Conservation (phyloP, 106 monocot species). For the Agapanthus africanus region DNA sequence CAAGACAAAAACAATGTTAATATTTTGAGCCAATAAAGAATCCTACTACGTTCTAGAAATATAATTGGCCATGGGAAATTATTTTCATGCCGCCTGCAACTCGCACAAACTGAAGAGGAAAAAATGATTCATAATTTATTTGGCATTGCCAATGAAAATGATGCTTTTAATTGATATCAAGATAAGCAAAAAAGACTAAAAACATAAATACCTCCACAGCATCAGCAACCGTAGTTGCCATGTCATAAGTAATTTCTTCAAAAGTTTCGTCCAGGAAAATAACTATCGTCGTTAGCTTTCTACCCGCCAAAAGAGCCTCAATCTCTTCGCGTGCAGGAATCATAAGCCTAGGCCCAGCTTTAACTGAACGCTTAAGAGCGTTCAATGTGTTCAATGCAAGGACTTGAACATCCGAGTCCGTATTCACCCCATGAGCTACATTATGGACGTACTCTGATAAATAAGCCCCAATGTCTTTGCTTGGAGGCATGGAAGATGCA, state of each 20-base stretch:
- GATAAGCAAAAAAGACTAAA: constrained; percentile 4
- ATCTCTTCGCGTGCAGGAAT: constrained; percentile 91
- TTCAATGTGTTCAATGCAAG: constrained; percentile 79
- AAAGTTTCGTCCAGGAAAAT: constrained; percentile 99
- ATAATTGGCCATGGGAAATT: not conserved
- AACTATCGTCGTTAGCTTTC: constrained; percentile 93
- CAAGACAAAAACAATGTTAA: not conserved
- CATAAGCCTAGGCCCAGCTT: constrained; percentile 73
- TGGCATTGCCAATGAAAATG: not conserved
- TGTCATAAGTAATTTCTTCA: constrained; percentile 99
- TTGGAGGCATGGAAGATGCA: constrained; percentile 94
- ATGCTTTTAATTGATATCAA: not conserved
- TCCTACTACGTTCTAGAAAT: not conserved
- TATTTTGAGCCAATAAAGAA: not conserved
- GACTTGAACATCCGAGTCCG: constrained; percentile 60
- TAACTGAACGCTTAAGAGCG: constrained; percentile 77
- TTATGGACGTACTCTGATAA: constrained; percentile 91
- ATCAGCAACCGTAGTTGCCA: constrained; percentile 95
- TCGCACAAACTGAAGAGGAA: not conserved
- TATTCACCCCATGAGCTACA: constrained; percentile 60
- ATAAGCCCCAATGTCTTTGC: constrained; percentile 84
- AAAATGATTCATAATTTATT: not conserved
- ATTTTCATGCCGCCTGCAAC: not conserved
- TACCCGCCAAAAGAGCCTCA: constrained; percentile 76
- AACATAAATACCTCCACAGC: constrained; percentile 74